Evolutionary conservation across 139 green algal species (phyloP).

Genomic region (Nannochloris sp.): DNA sequence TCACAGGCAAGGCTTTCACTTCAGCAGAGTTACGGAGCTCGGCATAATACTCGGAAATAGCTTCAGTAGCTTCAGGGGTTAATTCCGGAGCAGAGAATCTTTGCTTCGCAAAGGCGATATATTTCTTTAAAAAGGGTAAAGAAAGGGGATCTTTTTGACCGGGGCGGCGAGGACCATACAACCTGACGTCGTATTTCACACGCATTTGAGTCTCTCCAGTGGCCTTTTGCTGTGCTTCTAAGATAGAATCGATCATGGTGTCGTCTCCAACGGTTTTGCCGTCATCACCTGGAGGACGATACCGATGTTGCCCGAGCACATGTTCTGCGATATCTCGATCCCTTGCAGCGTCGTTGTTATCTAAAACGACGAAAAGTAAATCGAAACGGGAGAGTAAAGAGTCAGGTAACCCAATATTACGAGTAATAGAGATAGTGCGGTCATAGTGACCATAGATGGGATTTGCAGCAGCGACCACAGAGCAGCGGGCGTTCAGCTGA

Average conservation of each 20-base stretch:
- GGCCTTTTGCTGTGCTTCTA: conserved; percentile 30
- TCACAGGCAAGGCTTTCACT: conserved; percentile 40
- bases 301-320: conserved; percentile 87
- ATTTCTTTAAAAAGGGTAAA: conserved; percentile 52
- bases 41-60: conserved; percentile 76
- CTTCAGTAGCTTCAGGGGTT: conserved; percentile 53
- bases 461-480: conserved; percentile 66
- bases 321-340: conserved; percentile 74
- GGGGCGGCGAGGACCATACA: conserved; percentile 51
- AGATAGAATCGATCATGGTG: conserved; percentile 10
- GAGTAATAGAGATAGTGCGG: conserved; percentile 66
- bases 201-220: conserved; percentile 41
- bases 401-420: conserved; percentile 96
- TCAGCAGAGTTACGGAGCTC: conserved; percentile 57
- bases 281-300: conserved; percentile 66
- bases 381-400: conserved; percentile 97
- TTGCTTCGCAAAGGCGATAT: conserved; percentile 45
- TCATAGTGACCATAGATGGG: conserved; percentile 54
- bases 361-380: conserved; percentile 94
- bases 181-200: conserved; percentile 63
- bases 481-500: conserved; percentile 93
- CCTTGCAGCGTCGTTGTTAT: conserved; percentile 69
- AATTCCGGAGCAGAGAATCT: conserved; percentile 37
- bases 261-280: conserved; percentile 37
- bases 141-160: conserved; percentile 36